Conservation (phyloP, 305 asterid species). For the Fraxinus xanthoxyloides region DNA sequence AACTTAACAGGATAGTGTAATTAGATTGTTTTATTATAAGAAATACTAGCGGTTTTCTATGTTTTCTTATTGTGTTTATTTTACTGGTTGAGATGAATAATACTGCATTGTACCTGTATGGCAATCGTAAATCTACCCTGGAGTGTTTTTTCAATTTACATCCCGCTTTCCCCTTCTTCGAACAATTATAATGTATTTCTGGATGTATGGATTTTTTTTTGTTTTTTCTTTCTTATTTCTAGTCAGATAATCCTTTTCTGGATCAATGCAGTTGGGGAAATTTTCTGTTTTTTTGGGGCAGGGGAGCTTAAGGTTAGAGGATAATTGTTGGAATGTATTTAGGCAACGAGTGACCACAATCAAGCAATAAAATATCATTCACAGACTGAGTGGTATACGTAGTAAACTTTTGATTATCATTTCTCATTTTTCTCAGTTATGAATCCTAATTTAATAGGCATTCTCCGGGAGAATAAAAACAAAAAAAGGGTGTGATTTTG, state of each 20-base stretch:
- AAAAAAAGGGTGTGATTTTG: constrained; percentile 3
- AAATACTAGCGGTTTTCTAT: neutral
- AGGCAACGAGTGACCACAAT: neutral
- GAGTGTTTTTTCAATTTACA: constrained; percentile 14
- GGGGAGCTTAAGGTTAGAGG: neutral
- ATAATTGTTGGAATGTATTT: neutral
- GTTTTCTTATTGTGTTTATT: neutral
- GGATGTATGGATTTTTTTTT: neutral
- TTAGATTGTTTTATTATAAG: neutral
- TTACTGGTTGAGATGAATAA: neutral
- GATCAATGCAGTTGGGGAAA: constrained; percentile 8
- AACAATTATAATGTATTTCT: neutral
- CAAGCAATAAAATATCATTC: neutral
- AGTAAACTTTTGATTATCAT: neutral
- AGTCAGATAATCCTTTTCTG: constrained; percentile 10
- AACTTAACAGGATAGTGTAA: neutral
- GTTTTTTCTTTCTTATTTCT: neutral
- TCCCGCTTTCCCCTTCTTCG: neutral
- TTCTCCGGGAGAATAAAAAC: neutral
- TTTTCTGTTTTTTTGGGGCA: neutral
- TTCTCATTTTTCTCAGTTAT: constrained; percentile 2
- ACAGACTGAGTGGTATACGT: neutral
- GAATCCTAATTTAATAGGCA: neutral
- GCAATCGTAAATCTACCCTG: constrained; percentile 7
- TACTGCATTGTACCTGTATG: neutral